phyloP scores from a whole-genome alignment of 2,329 filamentous ascomycete genomes.

The Septoria linicola region DNA sequence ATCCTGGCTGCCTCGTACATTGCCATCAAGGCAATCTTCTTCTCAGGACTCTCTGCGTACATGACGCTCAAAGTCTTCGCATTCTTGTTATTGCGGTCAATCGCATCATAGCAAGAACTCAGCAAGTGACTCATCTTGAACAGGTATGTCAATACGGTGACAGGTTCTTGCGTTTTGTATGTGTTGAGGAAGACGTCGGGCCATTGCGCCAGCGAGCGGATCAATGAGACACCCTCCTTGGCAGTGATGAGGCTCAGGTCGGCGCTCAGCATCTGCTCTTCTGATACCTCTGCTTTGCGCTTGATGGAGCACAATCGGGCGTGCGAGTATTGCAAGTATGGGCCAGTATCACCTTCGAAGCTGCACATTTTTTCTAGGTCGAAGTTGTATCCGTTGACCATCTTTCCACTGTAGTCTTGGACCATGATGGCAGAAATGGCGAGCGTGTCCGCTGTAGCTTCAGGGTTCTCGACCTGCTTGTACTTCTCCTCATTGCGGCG shows the following conservation, averaged over 20 bases:
- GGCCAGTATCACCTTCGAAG: slow-evolving; percentile 82
- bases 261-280: slow-evolving; percentile 59
- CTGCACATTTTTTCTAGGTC: slow-evolving; percentile 80
- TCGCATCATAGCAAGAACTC: slow-evolving; percentile 75
- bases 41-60: slow-evolving; percentile 66
- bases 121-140: slow-evolving; percentile 84
- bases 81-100: slow-evolving; percentile 36
- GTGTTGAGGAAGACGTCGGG: slow-evolving; percentile 83
- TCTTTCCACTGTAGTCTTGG: slow-evolving; percentile 95
- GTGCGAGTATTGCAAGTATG: slow-evolving; percentile 81
- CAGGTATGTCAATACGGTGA: slow-evolving; percentile 67
- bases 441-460: slow-evolving; percentile 77
- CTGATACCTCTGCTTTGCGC: slow-evolving; percentile 56
- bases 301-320: slow-evolving; percentile 64
- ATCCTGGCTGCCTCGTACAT: slow-evolving; percentile 74
- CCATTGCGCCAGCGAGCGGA: slow-evolving; percentile 77
- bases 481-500: slow-evolving; percentile 87
- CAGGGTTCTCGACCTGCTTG: slow-evolving; percentile 79
- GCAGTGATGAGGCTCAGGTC: slow-evolving; percentile 69
- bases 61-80: slow-evolving; percentile 65
- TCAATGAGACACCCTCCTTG: slow-evolving; percentile 68
- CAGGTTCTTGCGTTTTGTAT: slow-evolving; percentile 76
- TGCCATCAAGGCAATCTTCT: slow-evolving; percentile 71
- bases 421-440: slow-evolving; percentile 97
- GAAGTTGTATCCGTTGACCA: slow-evolving; percentile 70